phyloP scores from a whole-genome alignment of 345 rosid species.

The Salix koriyanagi region DNA sequence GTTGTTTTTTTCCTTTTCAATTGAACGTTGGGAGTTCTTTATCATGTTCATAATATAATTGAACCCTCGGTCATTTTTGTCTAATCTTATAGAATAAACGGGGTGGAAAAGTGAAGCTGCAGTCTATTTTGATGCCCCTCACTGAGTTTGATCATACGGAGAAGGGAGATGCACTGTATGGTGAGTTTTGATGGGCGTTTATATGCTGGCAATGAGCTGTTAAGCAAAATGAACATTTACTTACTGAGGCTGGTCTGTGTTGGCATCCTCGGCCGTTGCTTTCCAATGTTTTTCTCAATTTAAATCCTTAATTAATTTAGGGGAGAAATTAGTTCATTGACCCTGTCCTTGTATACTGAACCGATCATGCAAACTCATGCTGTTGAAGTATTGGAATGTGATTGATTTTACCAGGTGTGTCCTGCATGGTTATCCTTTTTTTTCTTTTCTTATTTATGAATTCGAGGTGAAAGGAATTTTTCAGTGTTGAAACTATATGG shows the following conservation, averaged over 20 bases:
- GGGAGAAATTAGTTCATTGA: too few species aligned
- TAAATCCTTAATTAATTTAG: background rate
- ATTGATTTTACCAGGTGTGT: background rate
- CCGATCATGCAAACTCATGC: background rate
- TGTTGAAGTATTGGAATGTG: background rate
- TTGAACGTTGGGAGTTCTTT: background rate
- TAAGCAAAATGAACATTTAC: background rate
- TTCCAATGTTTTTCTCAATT: background rate
- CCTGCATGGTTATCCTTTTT: background rate
- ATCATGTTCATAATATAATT: background rate
- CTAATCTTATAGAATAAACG: slow-evolving; percentile 26
- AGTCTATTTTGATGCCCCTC: slow-evolving; percentile 24
- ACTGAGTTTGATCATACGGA: slow-evolving; percentile 28
- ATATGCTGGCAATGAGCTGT: background rate
- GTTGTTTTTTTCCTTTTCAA: background rate
- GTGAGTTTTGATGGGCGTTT: slow-evolving; percentile 7
- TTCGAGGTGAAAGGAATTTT: background rate
- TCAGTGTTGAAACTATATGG: background rate
- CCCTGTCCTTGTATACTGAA: background rate
- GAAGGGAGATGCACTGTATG: slow-evolving; percentile 30
- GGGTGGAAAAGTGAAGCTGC: slow-evolving; percentile 36
- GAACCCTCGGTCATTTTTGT: background rate
- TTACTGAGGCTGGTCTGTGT: background rate
- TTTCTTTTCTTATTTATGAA: background rate
- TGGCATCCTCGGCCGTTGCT: background rate